Percentiles rank a stretch among this genome's conserved stretches.
These are phyloP conservation scores for Globisporangium orthogonon DNA, from an alignment of 352 stramenopile genomes.

Conservation along the genomic window DNA sequence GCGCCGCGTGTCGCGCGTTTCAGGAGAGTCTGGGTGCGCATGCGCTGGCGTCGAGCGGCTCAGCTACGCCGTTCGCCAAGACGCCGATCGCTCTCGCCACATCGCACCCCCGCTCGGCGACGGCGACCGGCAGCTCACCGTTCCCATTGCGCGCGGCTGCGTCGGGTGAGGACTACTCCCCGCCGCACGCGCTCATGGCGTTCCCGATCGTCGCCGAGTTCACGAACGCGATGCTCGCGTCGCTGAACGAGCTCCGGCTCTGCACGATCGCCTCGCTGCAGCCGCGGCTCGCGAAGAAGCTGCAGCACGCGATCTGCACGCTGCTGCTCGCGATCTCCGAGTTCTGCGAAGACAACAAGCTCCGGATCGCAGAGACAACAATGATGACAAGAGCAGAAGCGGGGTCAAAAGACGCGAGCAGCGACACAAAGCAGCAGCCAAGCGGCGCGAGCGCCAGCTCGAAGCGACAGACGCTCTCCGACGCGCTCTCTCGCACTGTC, in stretches of 20 bases:
- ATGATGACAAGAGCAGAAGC: not conserved
- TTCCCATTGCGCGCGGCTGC: constrained; percentile 6
- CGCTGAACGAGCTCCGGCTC: constrained; percentile 81
- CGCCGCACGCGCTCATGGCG: constrained; percentile 76
- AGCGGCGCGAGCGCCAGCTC: not conserved
- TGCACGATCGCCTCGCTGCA: constrained; percentile 64
- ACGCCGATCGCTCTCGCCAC: constrained; percentile 58
- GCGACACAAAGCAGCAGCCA: not conserved
- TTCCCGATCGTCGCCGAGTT: constrained; percentile 84
- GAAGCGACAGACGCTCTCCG: not conserved
- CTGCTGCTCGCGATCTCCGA: constrained; percentile 46
- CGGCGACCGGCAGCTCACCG: constrained; percentile 5
- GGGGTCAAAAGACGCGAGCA: not conserved
- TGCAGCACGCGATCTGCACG: constrained; percentile 40
- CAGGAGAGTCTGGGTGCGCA: constrained; percentile 46
- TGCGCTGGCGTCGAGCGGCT: constrained; percentile 14
- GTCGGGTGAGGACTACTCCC: constrained; percentile 38
- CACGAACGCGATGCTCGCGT: constrained; percentile 73
- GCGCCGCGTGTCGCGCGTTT: constrained; percentile 51
- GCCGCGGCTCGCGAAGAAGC: constrained; percentile 44
- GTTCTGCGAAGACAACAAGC: constrained; percentile 49
- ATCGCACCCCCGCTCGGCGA: constrained; percentile 40
- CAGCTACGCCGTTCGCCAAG: constrained; percentile 21
- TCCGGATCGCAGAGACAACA: constrained; percentile 8
- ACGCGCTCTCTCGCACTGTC: not conserved